Evolutionary conservation across 139 green algal species (phyloP), one percentile per base, ranked within the genome.

Genomic region (Nannochloris sp.): DNA sequence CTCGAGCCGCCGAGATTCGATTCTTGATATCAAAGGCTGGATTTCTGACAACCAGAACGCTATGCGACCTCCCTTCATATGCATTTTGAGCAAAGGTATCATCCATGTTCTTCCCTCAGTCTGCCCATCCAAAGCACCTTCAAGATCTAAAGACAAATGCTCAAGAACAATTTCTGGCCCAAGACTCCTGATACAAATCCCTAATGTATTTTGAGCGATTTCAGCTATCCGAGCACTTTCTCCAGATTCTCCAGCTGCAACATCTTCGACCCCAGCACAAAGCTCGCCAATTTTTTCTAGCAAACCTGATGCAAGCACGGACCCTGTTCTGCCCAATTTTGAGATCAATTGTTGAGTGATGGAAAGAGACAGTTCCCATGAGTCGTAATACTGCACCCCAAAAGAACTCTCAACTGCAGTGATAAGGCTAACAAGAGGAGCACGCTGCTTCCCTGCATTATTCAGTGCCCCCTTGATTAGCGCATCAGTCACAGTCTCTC

Each of bases 41-140:
- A 96, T 63, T 20, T 74, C 13, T 5, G 45, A 59, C 40, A 57
- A 61, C 89, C 89, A 96, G 65, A 78, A 91, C 5, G 1, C 70
- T 25, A 95, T 63, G 1, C 46, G 59, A 1, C 74, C 31, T 13
- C 78, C 67, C 3, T 62, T 46, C 6, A 90, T 77, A 61, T 94
- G 75, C 26, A 79, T 64, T 2, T 81, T 76, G 63, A 97, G 59
- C 43, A 96, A 66, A 16, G 92, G 92, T 61, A 98, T 79, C 49
- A 97, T 67, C 92, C 92, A 98, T 2, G 89, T 89, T 33, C 88
- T 72, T 1, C 82, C 67, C 67, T 90, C 79, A 5, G 49, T 77
- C 5, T 3, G 16, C 10, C 76, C 77, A 26, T 74, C 68, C 37
- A 86, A 48, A 12, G 51, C 80, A 59, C 79, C 76, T 14, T 66